Evolutionary conservation across 1,284 basidiomycete species (phyloP).

Genomic region (Apiotrichum siamense): DNA sequence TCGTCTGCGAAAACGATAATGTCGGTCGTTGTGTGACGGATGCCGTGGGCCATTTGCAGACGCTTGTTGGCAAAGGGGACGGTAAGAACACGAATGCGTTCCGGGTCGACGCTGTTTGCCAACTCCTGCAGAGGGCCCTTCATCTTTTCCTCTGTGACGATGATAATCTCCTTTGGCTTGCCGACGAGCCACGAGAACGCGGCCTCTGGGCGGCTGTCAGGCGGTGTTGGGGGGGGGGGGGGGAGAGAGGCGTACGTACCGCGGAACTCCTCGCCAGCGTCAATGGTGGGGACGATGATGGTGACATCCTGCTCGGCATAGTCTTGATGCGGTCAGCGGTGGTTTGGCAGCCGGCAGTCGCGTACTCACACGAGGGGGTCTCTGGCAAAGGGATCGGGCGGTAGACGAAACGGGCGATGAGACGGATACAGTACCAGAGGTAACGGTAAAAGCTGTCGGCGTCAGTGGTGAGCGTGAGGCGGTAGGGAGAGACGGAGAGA

Average conservation of each 20-base stretch:
- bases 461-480: neutral
- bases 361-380: slow-evolving; percentile 74
- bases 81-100: slow-evolving; percentile 74
- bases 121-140: slow-evolving; percentile 75
- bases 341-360: no score
- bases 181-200: slow-evolving; percentile 83
- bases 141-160: slow-evolving; percentile 90
- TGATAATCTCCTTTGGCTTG: slow-evolving; percentile 84
- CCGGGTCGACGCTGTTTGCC: slow-evolving; percentile 74
- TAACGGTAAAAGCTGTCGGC: slow-evolving; percentile 62
- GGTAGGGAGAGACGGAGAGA: neutral
- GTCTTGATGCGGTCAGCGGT: slow-evolving; percentile 6
- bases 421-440: slow-evolving; percentile 78
- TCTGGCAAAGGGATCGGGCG: slow-evolving; percentile 76
- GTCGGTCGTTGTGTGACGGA: slow-evolving; percentile 79
- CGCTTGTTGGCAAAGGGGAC: slow-evolving; percentile 90
- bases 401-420: slow-evolving; percentile 68
- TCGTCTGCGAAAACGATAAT: slow-evolving; percentile 95
- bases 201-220: slow-evolving; percentile 55
- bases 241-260: slow-evolving; percentile 22
- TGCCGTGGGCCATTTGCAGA: slow-evolving; percentile 84
- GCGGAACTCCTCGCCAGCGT: slow-evolving; percentile 88
- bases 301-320: slow-evolving; percentile 80
- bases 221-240: neutral
- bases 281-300: slow-evolving; percentile 89